phyloP scores from a whole-genome alignment of 2,329 filamentous ascomycete genomes.

The Talaromyces amestolkiae region DNA sequence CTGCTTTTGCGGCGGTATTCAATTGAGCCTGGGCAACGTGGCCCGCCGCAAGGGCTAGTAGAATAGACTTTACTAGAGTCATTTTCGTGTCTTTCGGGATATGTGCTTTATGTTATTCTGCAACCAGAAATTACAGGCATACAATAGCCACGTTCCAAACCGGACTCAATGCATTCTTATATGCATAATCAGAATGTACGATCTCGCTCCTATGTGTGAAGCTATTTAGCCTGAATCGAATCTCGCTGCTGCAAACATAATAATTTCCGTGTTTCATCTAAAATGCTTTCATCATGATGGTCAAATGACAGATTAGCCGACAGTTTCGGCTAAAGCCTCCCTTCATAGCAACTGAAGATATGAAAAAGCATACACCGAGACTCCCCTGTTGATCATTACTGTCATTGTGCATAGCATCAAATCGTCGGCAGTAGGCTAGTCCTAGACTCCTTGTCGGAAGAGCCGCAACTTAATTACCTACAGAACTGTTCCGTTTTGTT shows the following conservation, averaged over 20 bases:
- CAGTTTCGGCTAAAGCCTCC: neutral
- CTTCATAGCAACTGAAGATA: neutral
- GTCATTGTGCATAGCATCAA: neutral
- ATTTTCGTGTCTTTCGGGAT: neutral
- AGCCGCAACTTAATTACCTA: neutral
- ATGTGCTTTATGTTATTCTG: neutral
- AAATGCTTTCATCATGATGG: neutral
- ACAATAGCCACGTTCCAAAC: neutral
- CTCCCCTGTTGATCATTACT: constrained; percentile 9
- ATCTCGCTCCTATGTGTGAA: neutral
- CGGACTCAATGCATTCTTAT: neutral
- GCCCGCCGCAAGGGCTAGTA: neutral
- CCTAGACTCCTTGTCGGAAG: neutral
- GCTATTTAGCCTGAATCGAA: constrained; percentile 12
- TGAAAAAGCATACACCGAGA: constrained; percentile 3
- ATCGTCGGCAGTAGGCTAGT: neutral
- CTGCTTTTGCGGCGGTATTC: constrained; percentile 47
- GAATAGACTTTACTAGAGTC: neutral
- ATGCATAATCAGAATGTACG: neutral
- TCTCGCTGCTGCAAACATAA: neutral
- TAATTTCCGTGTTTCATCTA: neutral
- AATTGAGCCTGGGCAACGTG: constrained; percentile 9
- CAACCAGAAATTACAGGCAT: neutral
- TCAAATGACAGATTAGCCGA: neutral
- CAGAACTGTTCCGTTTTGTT: neutral